These are phyloP conservation scores for Pleurotus giganteus DNA, from an alignment of 768 basidiomycete species.

Conservation along the genomic window DNA sequence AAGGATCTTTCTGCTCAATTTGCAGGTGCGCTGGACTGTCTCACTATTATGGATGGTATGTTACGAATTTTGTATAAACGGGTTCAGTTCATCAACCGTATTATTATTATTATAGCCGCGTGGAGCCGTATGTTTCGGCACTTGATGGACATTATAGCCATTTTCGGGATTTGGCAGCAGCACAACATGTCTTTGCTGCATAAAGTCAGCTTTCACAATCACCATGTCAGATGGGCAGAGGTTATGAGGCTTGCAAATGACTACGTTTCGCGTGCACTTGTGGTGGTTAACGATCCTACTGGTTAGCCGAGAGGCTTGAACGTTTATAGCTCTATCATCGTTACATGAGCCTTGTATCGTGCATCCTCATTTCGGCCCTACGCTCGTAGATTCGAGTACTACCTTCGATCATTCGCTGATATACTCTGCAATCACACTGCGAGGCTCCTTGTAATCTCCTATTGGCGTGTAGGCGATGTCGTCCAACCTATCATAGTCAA, in stretches of 20 bases:
- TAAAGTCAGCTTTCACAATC: neutral
- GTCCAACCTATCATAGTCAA: neutral
- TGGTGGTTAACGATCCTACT: neutral
- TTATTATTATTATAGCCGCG: neutral
- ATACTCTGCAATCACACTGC: slow-evolving; percentile 7
- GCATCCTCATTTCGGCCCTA: too few relatives aligned
- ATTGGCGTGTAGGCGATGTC: neutral
- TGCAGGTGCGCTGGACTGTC: neutral
- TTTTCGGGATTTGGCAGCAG: neutral
- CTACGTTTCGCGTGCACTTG: neutral
- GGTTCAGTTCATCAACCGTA: too few relatives aligned
- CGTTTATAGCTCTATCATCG: too few relatives aligned
- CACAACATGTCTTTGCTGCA: neutral
- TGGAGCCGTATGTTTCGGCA: neutral
- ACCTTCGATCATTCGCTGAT: slow-evolving; percentile 12
- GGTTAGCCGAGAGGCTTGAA: too few relatives aligned
- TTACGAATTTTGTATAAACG: neutral
- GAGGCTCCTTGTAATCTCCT: slow-evolving; percentile 4
- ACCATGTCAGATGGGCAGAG: neutral
- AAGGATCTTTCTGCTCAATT: neutral
- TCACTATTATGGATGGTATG: neutral
- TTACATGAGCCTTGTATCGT: too few relatives aligned
- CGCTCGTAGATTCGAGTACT: too few relatives aligned
- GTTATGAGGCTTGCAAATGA: neutral
- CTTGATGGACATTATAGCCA: neutral